These are phyloP conservation scores for Rhododendron henanense DNA, from an alignment of 148 eudicot genomes.

Conservation along the genomic window DNA sequence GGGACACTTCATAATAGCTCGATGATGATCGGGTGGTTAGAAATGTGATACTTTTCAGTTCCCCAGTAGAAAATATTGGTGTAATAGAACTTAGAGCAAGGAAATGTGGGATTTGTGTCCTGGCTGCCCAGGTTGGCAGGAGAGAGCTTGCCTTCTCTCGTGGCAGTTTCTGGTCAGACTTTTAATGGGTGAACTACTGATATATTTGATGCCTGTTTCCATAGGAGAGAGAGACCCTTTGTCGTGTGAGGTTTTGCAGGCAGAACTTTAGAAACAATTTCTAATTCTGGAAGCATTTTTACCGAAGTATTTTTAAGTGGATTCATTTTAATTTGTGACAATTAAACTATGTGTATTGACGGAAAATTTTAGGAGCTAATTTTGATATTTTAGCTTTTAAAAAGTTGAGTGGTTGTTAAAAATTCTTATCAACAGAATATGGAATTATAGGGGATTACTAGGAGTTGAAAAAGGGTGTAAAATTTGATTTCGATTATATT, in stretches of 20 bases:
- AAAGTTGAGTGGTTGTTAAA: not conserved
- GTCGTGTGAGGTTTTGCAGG: not conserved
- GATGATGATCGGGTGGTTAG: conserved; percentile 3
- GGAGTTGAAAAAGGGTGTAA: not conserved
- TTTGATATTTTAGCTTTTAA: not conserved
- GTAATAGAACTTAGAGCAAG: conserved; percentile 24
- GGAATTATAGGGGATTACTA: not conserved
- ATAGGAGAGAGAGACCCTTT: not conserved
- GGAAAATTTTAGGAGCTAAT: not conserved
- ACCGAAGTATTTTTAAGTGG: not conserved
- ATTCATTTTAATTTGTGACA: not conserved
- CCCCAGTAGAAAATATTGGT: conserved; percentile 16
- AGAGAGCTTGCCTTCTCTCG: conserved; percentile 79
- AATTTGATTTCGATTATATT: not conserved
- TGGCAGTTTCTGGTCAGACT: conserved; percentile 62
- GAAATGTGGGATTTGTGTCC: conserved; percentile 25
- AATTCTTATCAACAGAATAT: not conserved
- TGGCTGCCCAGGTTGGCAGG: conserved; percentile 94
- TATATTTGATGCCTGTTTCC: not conserved
- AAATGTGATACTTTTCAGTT: not conserved
- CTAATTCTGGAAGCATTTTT: not conserved
- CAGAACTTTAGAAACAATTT: not conserved
- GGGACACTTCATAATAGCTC: conserved; percentile 20
- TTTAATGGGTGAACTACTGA: not conserved
- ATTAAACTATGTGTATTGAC: not conserved